A percentile compares a stretch with the other conserved stretches of the same genome.
Evolutionary conservation across 495 filamentous ascomycete species (phyloP).

Genomic region (Talaromyces liani): DNA sequence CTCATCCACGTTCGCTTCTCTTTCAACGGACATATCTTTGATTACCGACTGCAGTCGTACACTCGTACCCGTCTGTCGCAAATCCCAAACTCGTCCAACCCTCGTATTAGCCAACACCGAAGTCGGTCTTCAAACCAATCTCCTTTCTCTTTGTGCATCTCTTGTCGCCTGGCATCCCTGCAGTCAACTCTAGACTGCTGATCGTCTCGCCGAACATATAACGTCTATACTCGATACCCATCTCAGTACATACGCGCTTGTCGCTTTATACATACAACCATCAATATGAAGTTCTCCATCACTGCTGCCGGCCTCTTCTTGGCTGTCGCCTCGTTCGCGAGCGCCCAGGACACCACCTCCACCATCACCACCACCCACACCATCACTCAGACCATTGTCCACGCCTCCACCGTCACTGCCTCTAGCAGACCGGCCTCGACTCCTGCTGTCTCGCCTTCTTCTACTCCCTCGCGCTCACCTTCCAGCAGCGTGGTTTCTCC

Average conservation of each 20-base stretch:
- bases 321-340: conserved; percentile 4
- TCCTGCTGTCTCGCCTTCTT: conserved; percentile 1
- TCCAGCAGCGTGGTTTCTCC: conserved; percentile 5
- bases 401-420: conserved; percentile 2
- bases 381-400: conserved; percentile 7
- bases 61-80: background rate
- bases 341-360: background rate
- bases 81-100: background rate
- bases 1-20: conserved; percentile 4
- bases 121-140: background rate
- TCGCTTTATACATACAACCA: background rate
- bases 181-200: background rate
- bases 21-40: background rate
- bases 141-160: background rate
- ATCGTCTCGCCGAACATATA: conserved; percentile 2
- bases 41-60: background rate
- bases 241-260: background rate
- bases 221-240: background rate
- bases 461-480: background rate
- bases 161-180: background rate
- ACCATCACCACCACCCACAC: conserved; percentile 9
- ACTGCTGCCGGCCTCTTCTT: conserved; percentile 3
- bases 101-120: background rate
- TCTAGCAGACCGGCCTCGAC: conserved; percentile 4
- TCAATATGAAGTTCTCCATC: conserved; percentile 6